Evolutionary conservation across 148 eudicot species (phyloP), one percentile per base, ranked within the genome.

Genomic region (Oxyria digyna): DNA sequence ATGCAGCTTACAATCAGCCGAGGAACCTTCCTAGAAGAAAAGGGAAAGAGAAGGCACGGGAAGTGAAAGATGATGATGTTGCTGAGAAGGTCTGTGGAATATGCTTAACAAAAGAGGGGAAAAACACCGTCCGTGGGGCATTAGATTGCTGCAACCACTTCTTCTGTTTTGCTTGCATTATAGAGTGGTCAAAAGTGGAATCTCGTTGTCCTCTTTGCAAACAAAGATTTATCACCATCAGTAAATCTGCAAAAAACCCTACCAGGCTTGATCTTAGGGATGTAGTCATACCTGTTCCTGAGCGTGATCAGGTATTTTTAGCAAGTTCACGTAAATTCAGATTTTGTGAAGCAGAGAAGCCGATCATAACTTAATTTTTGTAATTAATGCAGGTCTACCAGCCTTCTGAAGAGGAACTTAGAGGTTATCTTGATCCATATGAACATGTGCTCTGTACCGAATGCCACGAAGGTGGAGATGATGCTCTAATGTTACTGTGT

Each of bases 141-240:
- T 62, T 94, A 52, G 83, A 87, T 77, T 94, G 99, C 42, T 94
- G 99, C 81, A 87, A 78, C 72, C 99, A 94, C 79, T 88, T 78
- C 77, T 94, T 90, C 71, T 94, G 99, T 78, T 94, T 85, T 74
- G 86, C 85, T 52, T 94, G 99, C 83, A 88, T 94, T 59, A 81
- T 88, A 82, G 99, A 90, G 82, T 94, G 99, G 99, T 90, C 99
- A 27, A 94, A 94, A 77, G 97, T 94, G 78, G 99, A 94, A 84
- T 82, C 97, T 46, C 99, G 99, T 69, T 94, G 99, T 74, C 99
- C 99, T 6, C 75, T 90, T 41, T 94, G 99, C 80, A 94, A 94
- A 81, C 97, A 88, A 75, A 85, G 98, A 75, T 94, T 94, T 54
- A 69, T 71, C 66, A 77, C 85, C 35, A 86, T 94, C 68, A 86